Evolutionary conservation across 352 stramenopile species (phyloP), one percentile per base, ranked within the genome.

Genomic region (Globisporangium irregulare): DNA sequence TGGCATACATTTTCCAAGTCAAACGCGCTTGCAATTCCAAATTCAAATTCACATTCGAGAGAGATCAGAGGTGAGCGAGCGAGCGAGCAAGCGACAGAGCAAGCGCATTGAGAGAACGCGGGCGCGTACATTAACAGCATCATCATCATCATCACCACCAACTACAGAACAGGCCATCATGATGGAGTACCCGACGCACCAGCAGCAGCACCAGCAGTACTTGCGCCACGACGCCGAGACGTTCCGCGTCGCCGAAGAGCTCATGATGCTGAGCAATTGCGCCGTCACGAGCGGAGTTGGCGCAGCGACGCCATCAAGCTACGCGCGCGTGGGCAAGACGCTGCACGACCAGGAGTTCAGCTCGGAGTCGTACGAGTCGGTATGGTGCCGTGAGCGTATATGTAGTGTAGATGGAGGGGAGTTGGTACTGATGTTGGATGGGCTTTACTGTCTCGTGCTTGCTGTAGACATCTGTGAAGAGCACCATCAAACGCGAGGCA

Each of bases 201-300:
- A 34, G 54, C 55, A n/a, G 25, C 64, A 61, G 18, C 15, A 34
- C 9, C 55, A 64, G n/a, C 66, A 62, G 53, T 51, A 69, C 14
- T 32, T 74, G 48, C 63, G 68, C 22, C 80, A 89, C 64, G 82
- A 92, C 60, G 81, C 76, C 20, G 84, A 93, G 67, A 93, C 81
- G 22, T 91, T 93, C 68, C 81, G 81, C 43, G 84, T 93, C 55
- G 84, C 84, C 1, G 75, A 90, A 59, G 84, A 93, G 74, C 81
- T 93, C 64, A 91, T 93, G 70, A 76, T 90, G 73, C 74, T 93
- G 24, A 93, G 84, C 69, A 76, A 62, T 53, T 81, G 71, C 32
- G 56, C 43, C 10, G 65, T 70, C 29, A 60, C 57, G 22, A 62
- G 43, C 18, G 24, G 43, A 15, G 65, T 70, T 15, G 46, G 24